Percentiles rank a stretch among this genome's conserved stretches.
Evolutionary conservation across 2,329 filamentous ascomycete species (phyloP).

Genomic region (Rhynchosporium secalis): DNA sequence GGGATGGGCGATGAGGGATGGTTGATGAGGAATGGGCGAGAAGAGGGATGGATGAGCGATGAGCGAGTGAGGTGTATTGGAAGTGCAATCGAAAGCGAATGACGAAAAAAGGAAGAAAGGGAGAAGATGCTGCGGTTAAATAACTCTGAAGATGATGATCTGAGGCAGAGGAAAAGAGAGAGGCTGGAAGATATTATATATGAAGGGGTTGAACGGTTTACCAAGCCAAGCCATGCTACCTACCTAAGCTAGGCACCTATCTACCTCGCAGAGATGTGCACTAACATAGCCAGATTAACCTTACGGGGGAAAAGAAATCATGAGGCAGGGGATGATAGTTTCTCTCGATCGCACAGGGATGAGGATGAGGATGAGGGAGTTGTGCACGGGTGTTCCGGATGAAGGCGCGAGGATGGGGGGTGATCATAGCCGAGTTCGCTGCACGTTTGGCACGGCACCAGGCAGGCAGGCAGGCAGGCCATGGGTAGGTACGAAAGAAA

Average conservation of each 20-base stretch:
- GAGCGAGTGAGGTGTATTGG: conserved; percentile 16
- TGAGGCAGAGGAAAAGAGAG: conserved; percentile 6
- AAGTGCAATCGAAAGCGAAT: conserved; percentile 13
- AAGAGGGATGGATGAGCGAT: conserved; percentile 1
- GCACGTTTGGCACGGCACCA: conserved; percentile 12
- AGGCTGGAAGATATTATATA: conserved; percentile 15
- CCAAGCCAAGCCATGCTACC: background rate
- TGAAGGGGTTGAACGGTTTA: conserved; percentile 13
- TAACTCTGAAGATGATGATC: background rate
- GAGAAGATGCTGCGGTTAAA: conserved; percentile 10
- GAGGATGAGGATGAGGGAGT: conserved; percentile 19
- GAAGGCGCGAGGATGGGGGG: background rate
- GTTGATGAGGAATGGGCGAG: no score
- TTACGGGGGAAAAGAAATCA: background rate
- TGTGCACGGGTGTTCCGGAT: conserved; percentile 1
- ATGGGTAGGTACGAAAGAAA: no score
- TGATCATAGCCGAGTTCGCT: background rate
- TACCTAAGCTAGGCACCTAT: background rate
- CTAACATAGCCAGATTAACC: background rate
- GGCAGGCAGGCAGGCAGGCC: no score
- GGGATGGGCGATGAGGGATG: conserved; percentile 7
- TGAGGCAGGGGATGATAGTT: conserved; percentile 7
- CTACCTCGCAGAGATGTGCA: background rate
- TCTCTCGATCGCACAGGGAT: background rate
- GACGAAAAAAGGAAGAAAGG: conserved; percentile 11